These are phyloP conservation scores for Kuraishia borneana DNA, from an alignment of 805 yeast genomes.

Conservation along the genomic window DNA sequence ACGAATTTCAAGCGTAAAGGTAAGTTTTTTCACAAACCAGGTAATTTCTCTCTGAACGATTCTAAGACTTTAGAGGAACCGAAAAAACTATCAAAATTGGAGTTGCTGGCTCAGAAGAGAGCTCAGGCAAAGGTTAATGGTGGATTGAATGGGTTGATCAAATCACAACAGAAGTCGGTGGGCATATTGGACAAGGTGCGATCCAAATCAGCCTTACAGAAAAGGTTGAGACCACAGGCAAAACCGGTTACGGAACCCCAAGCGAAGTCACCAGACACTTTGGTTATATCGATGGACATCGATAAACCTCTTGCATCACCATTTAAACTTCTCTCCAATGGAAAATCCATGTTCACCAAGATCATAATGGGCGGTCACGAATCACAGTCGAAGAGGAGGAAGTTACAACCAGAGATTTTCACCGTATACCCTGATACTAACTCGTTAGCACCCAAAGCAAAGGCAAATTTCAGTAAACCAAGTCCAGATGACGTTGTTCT, in stretches of 20 bases:
- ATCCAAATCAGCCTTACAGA: no score
- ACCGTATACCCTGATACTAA: constrained; percentile 4
- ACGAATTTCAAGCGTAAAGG: constrained; percentile 14
- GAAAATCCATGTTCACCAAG: neutral
- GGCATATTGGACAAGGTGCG: no score
- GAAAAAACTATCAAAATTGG: constrained; percentile 25
- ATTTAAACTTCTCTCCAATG: no score
- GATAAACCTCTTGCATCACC: no score
- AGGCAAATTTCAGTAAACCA: constrained; percentile 48
- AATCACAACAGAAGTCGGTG: no score
- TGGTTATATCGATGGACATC: no score
- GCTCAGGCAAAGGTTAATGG: constrained; percentile 4
- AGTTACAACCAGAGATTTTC: constrained; percentile 3
- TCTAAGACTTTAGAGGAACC: neutral
- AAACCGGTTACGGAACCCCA: no score
- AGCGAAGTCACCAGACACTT: no score
- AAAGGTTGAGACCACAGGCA: no score
- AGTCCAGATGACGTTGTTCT: constrained; percentile 76
- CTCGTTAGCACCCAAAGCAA: constrained; percentile 28
- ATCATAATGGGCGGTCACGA: neutral
- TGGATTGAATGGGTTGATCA: neutral
- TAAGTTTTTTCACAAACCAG: constrained; percentile 7
- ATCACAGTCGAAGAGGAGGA: constrained; percentile 3
- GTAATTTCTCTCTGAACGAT: neutral
- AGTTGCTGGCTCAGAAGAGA: constrained; percentile 35